Base-by-base conservation (phyloP, 2,329 filamentous ascomycete genomes). In the Aspergillus sp. region DNA sequence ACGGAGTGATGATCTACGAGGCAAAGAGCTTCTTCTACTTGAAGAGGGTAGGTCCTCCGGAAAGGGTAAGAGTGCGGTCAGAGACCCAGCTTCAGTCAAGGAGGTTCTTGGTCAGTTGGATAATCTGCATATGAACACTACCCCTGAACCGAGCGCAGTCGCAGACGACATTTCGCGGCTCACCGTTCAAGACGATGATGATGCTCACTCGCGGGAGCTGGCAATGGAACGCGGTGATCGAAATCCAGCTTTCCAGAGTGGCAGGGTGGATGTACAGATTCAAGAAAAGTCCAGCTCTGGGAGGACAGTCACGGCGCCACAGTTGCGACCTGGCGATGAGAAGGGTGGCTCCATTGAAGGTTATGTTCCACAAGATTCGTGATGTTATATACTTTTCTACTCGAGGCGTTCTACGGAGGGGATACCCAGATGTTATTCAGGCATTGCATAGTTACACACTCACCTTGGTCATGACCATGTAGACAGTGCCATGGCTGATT, bases 11-110 rank as follows among this genome's bases (percentile, higher is more conserved):
- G 73, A 72, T 52, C 60, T 63, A 11, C 67, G 84, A 31, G 79
- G 80, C 1, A 81, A 83, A 46, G 74, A 81, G 48, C 85, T 92
- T 64, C 83, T 89, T 41, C 72, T 92, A 41, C 76, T 90, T 1
- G 87, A 92, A 57, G 92, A 96, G 74, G 85, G 68, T 6, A 72
- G 76, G 47, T 66, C 68, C 4, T 64, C 46, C 30, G 56, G 64
- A 13, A 65, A 64, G 59, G 60, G 66, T 6, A 68, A 71, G 48
- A 61, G 65, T 41, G 63, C 69, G 50, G 60, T 58, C 34, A 67
- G 65, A 28, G 55, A 59, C 28, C 48, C 69, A 7, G 59, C 65
- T 11, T 63, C 64, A 2, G 59, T 69, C 22, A 57, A 53, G 13
- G 66, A 84, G 48, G 69, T 71, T 17, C 59, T 64, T 17, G 68